Conservation (phyloP, 805 yeast species). For the Ogataea sp. region DNA sequence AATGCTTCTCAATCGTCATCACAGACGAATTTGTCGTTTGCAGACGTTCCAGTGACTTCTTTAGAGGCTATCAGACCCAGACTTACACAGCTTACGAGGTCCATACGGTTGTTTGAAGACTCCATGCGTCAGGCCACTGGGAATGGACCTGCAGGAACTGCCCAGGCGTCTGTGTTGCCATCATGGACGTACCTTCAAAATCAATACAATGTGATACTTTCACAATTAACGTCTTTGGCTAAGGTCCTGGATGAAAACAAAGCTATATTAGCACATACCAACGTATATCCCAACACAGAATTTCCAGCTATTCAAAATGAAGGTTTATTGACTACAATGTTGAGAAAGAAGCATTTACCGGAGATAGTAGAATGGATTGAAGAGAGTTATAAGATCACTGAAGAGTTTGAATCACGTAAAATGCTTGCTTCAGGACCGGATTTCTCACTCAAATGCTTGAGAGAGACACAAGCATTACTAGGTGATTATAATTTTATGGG, state of each 20-base stretch:
- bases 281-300: slow-evolving; percentile 73
- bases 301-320: slow-evolving; percentile 85
- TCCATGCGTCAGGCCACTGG: slow-evolving; percentile 35
- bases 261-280: slow-evolving; percentile 53
- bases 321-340: slow-evolving; percentile 70
- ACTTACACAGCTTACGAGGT: slow-evolving; percentile 53
- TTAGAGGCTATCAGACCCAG: slow-evolving; percentile 57
- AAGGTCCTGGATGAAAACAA: slow-evolving; percentile 55
- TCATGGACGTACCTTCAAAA: slow-evolving; percentile 64
- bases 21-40: slow-evolving; percentile 3
- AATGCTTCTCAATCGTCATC: too few relatives aligned
- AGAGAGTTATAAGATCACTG: slow-evolving; percentile 10
- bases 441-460: slow-evolving; percentile 61
- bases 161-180: slow-evolving; percentile 33
- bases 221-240: slow-evolving; percentile 77
- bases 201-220: slow-evolving; percentile 74
- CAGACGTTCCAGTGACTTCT: slow-evolving; percentile 50
- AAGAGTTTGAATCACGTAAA: slow-evolving; percentile 14
- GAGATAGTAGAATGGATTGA: slow-evolving; percentile 85
- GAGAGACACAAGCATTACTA: slow-evolving; percentile 41
- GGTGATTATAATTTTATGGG: slow-evolving; percentile 59
- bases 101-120: slow-evolving; percentile 47
- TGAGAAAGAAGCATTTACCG: slow-evolving; percentile 83
- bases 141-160: slow-evolving; percentile 28
- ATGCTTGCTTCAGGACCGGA: slow-evolving; percentile 25